These are phyloP conservation scores for Tuber melanosporum DNA, from an alignment of 495 filamentous ascomycete genomes.

Conservation along the genomic window DNA sequence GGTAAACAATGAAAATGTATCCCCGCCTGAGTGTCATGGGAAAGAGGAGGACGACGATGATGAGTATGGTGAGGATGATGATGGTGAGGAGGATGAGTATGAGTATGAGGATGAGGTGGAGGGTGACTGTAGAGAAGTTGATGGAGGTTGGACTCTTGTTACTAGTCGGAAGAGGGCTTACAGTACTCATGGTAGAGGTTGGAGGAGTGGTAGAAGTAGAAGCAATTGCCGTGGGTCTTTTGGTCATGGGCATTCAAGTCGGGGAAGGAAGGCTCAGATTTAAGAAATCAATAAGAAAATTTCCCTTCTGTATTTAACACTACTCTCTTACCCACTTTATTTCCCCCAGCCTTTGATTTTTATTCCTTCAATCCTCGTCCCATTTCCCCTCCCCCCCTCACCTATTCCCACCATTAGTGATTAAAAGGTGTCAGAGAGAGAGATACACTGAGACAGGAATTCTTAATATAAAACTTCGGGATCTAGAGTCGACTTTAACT, in stretches of 20 bases:
- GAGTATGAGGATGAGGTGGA: slow-evolving; percentile 40
- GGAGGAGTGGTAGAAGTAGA: not conserved
- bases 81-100: slow-evolving; percentile 34
- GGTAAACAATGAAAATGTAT: not conserved
- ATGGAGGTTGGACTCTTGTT: slow-evolving; percentile 1
- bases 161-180: not conserved
- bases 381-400: not conserved
- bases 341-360: not conserved
- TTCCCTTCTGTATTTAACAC: not conserved
- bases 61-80: not conserved
- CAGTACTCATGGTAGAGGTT: not conserved
- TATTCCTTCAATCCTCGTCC: not conserved
- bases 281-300: not conserved
- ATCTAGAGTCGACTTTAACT: not conserved
- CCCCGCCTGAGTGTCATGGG: slow-evolving; percentile 47
- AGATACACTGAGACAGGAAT: not conserved
- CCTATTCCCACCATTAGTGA: not conserved
- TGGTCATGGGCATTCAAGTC: not conserved
- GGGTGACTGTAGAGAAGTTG: slow-evolving; percentile 41
- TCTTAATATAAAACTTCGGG: not conserved
- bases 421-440: not conserved
- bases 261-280: not conserved
- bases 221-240: not conserved
- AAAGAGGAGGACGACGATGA: slow-evolving; percentile 44
- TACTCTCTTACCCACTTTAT: not conserved